Conservation (phyloP, 495 filamentous ascomycete genomes). For the Evansstolkia leycettana region DNA sequence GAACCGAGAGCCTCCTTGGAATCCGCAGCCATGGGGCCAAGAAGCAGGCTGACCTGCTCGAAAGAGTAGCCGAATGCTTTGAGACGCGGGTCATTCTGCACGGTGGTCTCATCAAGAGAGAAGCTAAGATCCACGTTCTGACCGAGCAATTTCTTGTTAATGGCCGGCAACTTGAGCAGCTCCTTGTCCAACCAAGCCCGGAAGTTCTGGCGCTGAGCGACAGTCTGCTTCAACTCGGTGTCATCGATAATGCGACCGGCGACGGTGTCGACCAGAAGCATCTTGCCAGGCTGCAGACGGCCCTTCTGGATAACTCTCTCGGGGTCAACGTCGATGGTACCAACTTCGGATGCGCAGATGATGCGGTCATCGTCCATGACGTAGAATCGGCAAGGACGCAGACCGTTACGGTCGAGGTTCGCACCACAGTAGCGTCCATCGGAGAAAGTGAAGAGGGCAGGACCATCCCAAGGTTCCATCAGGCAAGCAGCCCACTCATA, state of each 20-base stretch:
- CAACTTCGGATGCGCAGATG: conserved; percentile 96
- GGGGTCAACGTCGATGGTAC: conserved; percentile 84
- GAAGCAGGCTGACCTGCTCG: conserved; percentile 87
- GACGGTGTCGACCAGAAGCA: conserved; percentile 93
- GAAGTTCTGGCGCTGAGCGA: conserved; percentile 79
- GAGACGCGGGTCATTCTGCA: conserved; percentile 79
- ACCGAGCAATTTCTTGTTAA: conserved; percentile 46
- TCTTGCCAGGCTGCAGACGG: conserved; percentile 87
- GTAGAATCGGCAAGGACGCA: conserved; percentile 96
- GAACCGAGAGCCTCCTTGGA: conserved; percentile 99
- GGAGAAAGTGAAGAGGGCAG: conserved; percentile 94
- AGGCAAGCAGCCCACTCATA: conserved; percentile 99
- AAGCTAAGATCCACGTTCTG: conserved; percentile 50
- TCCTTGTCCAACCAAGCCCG: conserved; percentile 78
- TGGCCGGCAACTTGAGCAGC: conserved; percentile 68
- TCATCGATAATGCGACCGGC: conserved; percentile 96
- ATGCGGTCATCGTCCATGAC: conserved; percentile 97
- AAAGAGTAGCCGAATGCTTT: conserved; percentile 92
- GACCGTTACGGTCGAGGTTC: conserved; percentile 95
- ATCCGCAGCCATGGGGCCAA: conserved; percentile 95
- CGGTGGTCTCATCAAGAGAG: conserved; percentile 53
- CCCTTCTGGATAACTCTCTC: conserved; percentile 91
- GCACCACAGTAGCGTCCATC: conserved; percentile 97
- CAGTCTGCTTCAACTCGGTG: conserved; percentile 80
- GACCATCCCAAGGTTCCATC: conserved; percentile 99